phyloP scores from a whole-genome alignment of 2,329 filamentous ascomycete species.

The Diaporthe nobilis region DNA sequence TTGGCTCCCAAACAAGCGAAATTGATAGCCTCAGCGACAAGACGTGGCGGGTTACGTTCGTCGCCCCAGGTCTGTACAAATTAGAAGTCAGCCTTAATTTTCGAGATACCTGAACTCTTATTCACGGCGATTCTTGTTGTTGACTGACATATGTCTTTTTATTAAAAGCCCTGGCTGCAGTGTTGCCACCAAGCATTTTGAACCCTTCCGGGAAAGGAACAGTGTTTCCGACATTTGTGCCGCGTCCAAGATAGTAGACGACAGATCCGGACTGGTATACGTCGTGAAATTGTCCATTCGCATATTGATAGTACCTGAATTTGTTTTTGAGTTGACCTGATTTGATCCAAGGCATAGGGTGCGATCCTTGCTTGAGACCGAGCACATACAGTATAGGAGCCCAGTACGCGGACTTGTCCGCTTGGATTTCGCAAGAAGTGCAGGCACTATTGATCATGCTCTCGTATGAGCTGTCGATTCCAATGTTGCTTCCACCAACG shows the following conservation, averaged over 20 bases:
- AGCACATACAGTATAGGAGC: constrained; percentile 66
- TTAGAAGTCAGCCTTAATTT: neutral
- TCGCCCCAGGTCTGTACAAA: neutral
- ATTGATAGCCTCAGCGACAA: constrained; percentile 6
- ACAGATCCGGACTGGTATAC: constrained; percentile 70
- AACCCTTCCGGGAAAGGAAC: constrained; percentile 69
- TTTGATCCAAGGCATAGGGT: neutral
- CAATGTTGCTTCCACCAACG: constrained; percentile 69
- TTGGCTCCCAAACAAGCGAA: constrained; percentile 12
- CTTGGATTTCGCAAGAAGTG: constrained; percentile 69
- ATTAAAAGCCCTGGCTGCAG: constrained; percentile 39
- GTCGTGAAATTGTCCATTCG: constrained; percentile 56
- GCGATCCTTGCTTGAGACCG: constrained; percentile 46
- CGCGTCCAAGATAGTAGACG: constrained; percentile 74
- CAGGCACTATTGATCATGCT: constrained; percentile 64
- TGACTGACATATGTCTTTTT: neutral
- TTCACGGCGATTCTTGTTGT: neutral
- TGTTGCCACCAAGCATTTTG: constrained; percentile 72
- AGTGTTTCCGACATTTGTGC: constrained; percentile 59
- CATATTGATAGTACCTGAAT: constrained; percentile 3
- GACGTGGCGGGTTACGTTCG: constrained; percentile 9
- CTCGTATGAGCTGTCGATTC: constrained; percentile 58
- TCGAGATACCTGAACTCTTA: neutral
- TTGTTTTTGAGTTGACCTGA: neutral
- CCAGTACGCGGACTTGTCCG: constrained; percentile 75